phyloP scores from a whole-genome alignment of 352 stramenopile genomes.

The Aphanomyces stellatus region DNA sequence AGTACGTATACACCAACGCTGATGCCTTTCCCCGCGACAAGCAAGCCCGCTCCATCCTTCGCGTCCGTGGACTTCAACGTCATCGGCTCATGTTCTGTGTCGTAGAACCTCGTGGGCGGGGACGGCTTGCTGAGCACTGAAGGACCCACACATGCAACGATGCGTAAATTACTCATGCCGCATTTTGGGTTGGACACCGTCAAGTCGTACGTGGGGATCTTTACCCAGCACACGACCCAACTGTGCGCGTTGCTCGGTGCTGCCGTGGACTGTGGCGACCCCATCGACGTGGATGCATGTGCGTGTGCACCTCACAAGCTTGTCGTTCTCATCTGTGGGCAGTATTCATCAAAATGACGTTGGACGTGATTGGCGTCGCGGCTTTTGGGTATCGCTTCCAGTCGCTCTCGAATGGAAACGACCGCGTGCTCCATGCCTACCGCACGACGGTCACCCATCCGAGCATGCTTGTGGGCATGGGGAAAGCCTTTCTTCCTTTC shows the following conservation, averaged over 20 bases:
- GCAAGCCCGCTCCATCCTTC: neutral
- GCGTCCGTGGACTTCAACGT: neutral
- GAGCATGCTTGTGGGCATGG: neutral
- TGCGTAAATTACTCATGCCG: conserved; percentile 17
- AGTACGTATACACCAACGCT: conserved; percentile 14
- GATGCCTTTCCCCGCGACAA: neutral
- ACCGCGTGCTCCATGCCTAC: neutral
- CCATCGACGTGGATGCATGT: conserved; percentile 14
- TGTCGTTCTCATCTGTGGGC: neutral
- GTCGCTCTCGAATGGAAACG: neutral
- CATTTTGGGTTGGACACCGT: conserved; percentile 16
- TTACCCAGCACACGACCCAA: neutral
- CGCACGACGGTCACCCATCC: conserved; percentile 2
- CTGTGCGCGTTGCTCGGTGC: neutral
- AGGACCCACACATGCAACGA: neutral
- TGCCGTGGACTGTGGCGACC: neutral
- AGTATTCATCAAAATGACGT: conserved; percentile 14
- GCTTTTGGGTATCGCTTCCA: conserved; percentile 17
- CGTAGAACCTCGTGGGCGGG: conserved; percentile 2
- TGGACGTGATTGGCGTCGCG: conserved; percentile 16
- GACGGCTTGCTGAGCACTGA: conserved; percentile 16
- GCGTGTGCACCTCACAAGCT: neutral
- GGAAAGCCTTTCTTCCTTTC: neutral
- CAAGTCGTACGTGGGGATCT: conserved; percentile 5
- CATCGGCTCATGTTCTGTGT: neutral